These are phyloP conservation scores for Leccinum pachyderme DNA, from an alignment of 1,284 basidiomycete species.

Conservation along the genomic window DNA sequence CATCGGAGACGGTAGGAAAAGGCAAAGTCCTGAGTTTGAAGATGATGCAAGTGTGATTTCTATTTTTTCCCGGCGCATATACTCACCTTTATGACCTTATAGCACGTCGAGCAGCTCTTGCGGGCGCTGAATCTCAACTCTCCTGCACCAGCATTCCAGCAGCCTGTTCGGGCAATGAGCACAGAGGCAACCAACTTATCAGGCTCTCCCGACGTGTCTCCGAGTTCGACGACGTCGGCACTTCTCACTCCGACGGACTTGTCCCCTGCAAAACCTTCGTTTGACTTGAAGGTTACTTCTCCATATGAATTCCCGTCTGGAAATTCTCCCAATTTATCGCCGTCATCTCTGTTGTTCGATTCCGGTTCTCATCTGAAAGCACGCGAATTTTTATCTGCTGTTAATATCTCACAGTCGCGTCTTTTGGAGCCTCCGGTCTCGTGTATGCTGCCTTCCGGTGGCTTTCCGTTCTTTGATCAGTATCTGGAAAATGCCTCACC, in stretches of 20 bases:
- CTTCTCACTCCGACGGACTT: constrained; percentile 67
- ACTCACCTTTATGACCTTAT: constrained; percentile 24
- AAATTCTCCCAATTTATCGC: constrained; percentile 27
- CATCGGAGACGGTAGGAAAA: constrained; percentile 74
- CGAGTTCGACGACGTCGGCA: constrained; percentile 61
- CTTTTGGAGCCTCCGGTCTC: constrained; percentile 31
- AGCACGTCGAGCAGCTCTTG: constrained; percentile 77
- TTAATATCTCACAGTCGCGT: constrained; percentile 33
- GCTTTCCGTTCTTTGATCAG: constrained; percentile 51
- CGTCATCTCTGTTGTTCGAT: constrained; percentile 43
- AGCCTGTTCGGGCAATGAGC: constrained; percentile 38
- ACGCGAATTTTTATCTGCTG: constrained; percentile 38
- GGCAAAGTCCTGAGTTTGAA: constrained; percentile 52
- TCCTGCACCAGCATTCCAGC: constrained; percentile 52
- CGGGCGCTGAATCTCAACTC: constrained; percentile 74
- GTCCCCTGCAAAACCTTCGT: constrained; percentile 56
- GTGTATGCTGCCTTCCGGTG: constrained; percentile 33
- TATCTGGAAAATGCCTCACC: constrained; percentile 45
- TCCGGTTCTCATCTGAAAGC: constrained; percentile 38
- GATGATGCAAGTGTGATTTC: constrained; percentile 44
- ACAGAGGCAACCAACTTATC: constrained; percentile 43
- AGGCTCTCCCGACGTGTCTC: constrained; percentile 64
- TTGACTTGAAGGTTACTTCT: constrained; percentile 53
- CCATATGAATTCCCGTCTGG: constrained; percentile 46
- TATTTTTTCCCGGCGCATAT: constrained; percentile 26